Evolutionary conservation across 371 early-diverging fungal genomes (phyloP).

Genomic region (Mucor circinelloides): DNA sequence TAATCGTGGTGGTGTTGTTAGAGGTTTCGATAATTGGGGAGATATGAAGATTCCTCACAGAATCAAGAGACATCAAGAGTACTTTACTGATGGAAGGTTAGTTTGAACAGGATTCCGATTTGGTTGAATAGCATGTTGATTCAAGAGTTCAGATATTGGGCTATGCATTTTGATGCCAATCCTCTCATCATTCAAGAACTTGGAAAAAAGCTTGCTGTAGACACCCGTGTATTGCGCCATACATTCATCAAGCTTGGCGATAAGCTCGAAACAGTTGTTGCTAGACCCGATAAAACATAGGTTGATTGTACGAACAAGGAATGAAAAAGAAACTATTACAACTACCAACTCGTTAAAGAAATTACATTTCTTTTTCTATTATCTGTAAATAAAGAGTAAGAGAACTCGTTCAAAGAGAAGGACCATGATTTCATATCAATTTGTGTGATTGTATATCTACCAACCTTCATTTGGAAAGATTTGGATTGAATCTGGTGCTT

Average conservation of each 20-base stretch:
- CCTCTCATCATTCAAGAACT: constrained; percentile 64
- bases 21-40: constrained; percentile 73
- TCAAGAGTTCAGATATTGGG: constrained; percentile 59
- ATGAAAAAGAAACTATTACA: neutral
- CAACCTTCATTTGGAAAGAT: no score
- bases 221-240: constrained; percentile 79
- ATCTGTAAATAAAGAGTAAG: constrained; percentile 3
- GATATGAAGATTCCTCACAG: constrained; percentile 63
- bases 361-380: neutral
- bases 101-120: neutral
- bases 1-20: constrained; percentile 78
- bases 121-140: neutral
- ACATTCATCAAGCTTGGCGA: constrained; percentile 76
- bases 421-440: neutral
- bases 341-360: neutral
- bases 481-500: neutral
- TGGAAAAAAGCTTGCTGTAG: constrained; percentile 64
- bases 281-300: constrained; percentile 63
- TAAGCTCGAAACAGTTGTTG: constrained; percentile 60
- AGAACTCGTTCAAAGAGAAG: neutral
- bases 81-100: constrained; percentile 66
- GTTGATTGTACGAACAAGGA: neutral
- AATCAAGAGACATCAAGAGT: constrained; percentile 70
- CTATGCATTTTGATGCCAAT: constrained; percentile 82
- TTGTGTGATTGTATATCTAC: no score